These are phyloP conservation scores for Pachyrhizus erosus DNA, from an alignment of 306 rosid species.

Conservation along the genomic window DNA sequence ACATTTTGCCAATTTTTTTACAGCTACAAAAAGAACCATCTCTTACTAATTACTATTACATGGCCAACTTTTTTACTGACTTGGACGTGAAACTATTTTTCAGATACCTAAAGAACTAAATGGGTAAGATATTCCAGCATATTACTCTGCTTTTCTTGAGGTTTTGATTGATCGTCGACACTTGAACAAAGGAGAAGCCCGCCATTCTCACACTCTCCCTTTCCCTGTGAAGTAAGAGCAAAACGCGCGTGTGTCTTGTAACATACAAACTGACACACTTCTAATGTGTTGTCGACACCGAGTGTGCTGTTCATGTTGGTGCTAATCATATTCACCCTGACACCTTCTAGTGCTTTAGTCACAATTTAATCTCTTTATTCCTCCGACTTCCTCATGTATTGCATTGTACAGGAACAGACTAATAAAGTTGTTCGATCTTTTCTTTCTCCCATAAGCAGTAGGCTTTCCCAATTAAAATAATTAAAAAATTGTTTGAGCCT, in stretches of 20 bases:
- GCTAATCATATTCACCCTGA: background rate
- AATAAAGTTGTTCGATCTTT: background rate
- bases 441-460: no score
- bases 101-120: background rate
- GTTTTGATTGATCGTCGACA: no score
- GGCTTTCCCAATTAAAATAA: background rate
- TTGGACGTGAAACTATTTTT: background rate
- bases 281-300: background rate
- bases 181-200: no score
- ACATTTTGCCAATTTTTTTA: no score
- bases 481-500: background rate
- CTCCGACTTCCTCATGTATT: background rate
- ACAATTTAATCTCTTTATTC: background rate
- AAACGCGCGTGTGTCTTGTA: background rate
- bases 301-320: background rate
- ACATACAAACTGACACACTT: background rate
- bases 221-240: background rate
- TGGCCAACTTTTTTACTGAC: background rate
- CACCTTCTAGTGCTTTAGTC: background rate
- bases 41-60: no score
- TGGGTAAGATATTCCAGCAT: no score
- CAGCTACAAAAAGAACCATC: no score
- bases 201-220: no score
- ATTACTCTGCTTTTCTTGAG: no score
- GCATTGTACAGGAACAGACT: no score